These are phyloP conservation scores for Penicillium oxalicum DNA, from an alignment of 2,329 filamentous ascomycete species.

Conservation along the genomic window DNA sequence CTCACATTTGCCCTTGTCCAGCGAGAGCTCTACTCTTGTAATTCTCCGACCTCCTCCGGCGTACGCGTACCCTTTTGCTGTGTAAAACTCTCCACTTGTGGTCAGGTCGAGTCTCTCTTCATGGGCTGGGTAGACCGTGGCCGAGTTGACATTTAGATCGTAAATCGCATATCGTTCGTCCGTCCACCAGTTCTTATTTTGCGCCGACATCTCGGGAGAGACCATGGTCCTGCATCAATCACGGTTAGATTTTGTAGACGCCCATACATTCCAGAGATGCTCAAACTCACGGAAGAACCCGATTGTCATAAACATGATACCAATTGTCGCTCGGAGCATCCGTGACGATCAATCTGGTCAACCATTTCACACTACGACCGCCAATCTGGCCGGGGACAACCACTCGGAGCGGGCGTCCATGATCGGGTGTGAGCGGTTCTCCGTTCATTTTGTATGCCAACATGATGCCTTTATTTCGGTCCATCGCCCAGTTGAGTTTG, in stretches of 20 bases:
- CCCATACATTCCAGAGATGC: neutral
- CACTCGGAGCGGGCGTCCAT: conserved; percentile 74
- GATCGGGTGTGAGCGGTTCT: conserved; percentile 70
- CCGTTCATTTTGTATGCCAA: conserved; percentile 90
- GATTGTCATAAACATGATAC: conserved; percentile 93
- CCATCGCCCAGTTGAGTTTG: conserved; percentile 82
- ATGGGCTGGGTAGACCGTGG: conserved; percentile 72
- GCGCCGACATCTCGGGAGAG: conserved; percentile 70
- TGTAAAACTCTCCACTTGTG: conserved; percentile 52
- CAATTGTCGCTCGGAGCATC: conserved; percentile 78
- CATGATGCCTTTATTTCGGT: conserved; percentile 76
- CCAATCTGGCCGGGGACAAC: conserved; percentile 90
- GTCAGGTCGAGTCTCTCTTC: conserved; percentile 58
- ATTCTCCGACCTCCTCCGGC: conserved; percentile 78
- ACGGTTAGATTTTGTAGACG: neutral
- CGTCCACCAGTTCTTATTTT: conserved; percentile 70
- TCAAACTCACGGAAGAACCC: conserved; percentile 62
- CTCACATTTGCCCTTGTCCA: conserved; percentile 67
- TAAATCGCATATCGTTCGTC: conserved; percentile 92
- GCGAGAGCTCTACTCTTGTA: conserved; percentile 73
- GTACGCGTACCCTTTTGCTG: conserved; percentile 76
- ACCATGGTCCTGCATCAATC: conserved; percentile 58
- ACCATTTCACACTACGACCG: conserved; percentile 87
- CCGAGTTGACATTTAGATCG: conserved; percentile 82
- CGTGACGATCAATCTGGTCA: conserved; percentile 74